Evolutionary conservation across 257 asterid species (phyloP).

Genomic region (Solanum etuberosum): DNA sequence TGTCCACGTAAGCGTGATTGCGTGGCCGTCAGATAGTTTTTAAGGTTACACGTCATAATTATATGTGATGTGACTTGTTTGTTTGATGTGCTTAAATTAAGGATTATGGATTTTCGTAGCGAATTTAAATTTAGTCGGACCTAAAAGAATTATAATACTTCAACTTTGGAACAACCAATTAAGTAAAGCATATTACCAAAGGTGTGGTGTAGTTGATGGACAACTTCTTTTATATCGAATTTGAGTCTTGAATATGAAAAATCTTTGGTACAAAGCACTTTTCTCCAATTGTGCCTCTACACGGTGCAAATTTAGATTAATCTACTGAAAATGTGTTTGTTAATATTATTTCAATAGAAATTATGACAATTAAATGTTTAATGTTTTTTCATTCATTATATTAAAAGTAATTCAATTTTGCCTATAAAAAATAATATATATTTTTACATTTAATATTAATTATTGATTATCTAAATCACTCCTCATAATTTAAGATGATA

Average conservation of each 20-base stretch:
- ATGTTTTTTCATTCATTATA: neutral
- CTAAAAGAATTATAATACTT: neutral
- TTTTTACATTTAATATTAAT: neutral
- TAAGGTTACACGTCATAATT: neutral
- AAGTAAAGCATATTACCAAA: neutral
- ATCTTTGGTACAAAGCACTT: too few relatives aligned
- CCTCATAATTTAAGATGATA: neutral
- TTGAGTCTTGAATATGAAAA: too few relatives aligned
- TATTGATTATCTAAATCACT: neutral
- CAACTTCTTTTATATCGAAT: too few relatives aligned
- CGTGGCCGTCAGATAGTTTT: neutral
- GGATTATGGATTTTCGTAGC: neutral
- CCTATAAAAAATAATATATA: neutral
- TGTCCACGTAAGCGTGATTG: neutral
- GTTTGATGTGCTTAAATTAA: neutral
- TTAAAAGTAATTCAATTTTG: neutral
- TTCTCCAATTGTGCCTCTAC: neutral
- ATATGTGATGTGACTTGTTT: neutral
- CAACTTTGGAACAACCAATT: neutral
- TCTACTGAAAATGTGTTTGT: neutral
- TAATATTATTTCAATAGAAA: neutral
- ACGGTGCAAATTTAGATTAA: too few relatives aligned
- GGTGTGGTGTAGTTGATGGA: too few relatives aligned
- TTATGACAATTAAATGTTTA: neutral
- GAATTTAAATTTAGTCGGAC: too few relatives aligned